Evolutionary conservation across 768 basidiomycete genomes (phyloP), one percentile per base, ranked within the genome.

Genomic region (Tubosaeta sp.): DNA sequence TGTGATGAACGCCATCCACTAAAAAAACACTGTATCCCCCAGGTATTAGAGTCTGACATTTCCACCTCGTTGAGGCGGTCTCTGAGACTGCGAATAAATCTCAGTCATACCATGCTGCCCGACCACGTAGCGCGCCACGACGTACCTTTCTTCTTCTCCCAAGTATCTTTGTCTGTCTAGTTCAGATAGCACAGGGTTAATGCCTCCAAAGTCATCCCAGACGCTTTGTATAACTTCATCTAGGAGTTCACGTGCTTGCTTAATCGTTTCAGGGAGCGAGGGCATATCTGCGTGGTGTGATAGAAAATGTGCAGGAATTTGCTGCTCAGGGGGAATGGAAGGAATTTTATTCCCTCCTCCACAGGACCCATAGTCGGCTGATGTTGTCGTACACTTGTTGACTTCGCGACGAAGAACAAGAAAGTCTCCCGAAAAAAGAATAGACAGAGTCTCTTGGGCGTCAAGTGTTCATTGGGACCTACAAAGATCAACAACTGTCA

Each of bases 391-490:
- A 29, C 5, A 29, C 27, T 29, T 29, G 50, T 57, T 5, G 41
- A 22, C 54, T 46, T 57, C 41, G 37, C 52, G 27, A 62, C 58
- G 29, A 35, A 54, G 39, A 26, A 63, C 33, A 62, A 62, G 54
- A 9, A 43, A 11, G 35, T 37, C 11, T 37, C 17, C n/a, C 10
- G n/a, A 43, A 22, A 54, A 53, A 50, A 43, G 52, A 60, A 63
- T 47, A 56, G 11, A 17, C 39, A 50, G 33, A 7, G 2, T 25
- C 43, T 41, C 5, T 16, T 34, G 35, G 10, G 10, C 33, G 33
- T n/a, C 3, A 27, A n/a, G n/a, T n/a, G n/a, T n/a, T n/a, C n/a
- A n/a, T n/a, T n/a, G n/a, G 57, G 51, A 58, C 56, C 57, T 31
- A 58, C 57, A 58, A 31, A 41, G 57, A 43, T 32, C 57, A 33